Base-by-base conservation (phyloP, 106 monocot genomes). In the Allium cepa region DNA sequence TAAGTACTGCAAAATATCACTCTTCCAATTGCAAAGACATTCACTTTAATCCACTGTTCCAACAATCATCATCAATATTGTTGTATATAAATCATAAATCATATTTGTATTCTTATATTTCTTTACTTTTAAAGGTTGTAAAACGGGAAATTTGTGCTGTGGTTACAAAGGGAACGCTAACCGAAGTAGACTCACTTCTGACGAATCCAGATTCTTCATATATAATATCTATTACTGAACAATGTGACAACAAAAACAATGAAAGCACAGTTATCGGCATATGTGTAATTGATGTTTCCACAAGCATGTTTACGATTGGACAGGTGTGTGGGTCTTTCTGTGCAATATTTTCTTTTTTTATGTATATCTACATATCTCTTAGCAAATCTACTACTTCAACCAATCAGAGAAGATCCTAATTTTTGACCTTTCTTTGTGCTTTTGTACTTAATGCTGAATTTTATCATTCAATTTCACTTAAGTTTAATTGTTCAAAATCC, bases 101-200 rank as follows among this genome's bases (percentile, higher is more conserved):
- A 36, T 36, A 36, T 36, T 5, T 36, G 36, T 36, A 36, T 36
- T 0, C 36, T 36, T 36, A 36, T 45, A 52, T 57, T 65, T 80
- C 17, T 9, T 57, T 65, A 55, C 3, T 73, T 73, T 69, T 76
- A 10, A 88, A 99, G 97, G 97, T 99, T 73, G 97, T 99, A 53
- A 99, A 86, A 77, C 92, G 97, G 60, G 92, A 99, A 87, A 85
- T 99, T 74, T 99, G 97, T 92, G 97, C 92, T 26, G 70, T 92
- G 59, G 89, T 99, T 49, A 84, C 92, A 58, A 92, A 90, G 75
- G 97, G 97, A 73, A 99, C 97, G 53, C 73, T 99, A 58, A 83
- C 72, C 58, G 97, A 99, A 17, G 97, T 92, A 59, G 92, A 99
- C 58, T 62, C 73, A 27, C 75, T 90, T 11, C 76, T 84, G 50